Evolutionary conservation across 345 rosid genomes (phyloP).

Genomic region (Crucihimalaya himalaica): DNA sequence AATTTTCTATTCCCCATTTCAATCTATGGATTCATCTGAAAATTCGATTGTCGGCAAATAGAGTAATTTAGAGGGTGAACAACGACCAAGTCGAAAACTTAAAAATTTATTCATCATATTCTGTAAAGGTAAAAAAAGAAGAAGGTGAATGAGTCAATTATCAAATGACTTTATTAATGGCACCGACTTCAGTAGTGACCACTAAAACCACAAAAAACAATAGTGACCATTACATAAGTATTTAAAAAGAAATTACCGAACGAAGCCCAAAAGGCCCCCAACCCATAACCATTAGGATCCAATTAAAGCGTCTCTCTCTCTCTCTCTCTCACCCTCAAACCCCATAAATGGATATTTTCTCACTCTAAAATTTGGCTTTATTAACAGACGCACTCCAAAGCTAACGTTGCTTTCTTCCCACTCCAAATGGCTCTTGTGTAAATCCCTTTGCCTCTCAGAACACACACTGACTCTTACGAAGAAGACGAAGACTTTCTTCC

Average conservation of each 20-base stretch:
- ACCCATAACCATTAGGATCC: not conserved
- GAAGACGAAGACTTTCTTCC: not conserved
- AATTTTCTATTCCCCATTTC: no score
- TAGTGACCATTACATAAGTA: no score
- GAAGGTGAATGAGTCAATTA: not conserved
- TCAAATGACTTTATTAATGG: not conserved
- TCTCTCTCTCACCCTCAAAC: not conserved
- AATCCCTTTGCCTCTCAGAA: slow-evolving; percentile 10
- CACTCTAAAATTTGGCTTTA: slow-evolving; percentile 29
- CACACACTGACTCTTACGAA: slow-evolving; percentile 16
- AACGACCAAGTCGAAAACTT: not conserved
- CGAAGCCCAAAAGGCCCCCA: slow-evolving; percentile 42
- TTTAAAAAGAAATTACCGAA: not conserved
- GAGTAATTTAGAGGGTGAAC: not conserved
- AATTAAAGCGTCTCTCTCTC: not conserved
- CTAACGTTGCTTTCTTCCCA: slow-evolving; percentile 42
- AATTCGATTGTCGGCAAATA: no score
- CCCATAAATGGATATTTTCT: slow-evolving; percentile 10
- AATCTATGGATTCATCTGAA: no score
- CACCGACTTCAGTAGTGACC: not conserved
- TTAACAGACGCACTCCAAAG: slow-evolving; percentile 40
- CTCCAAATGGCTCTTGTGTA: slow-evolving; percentile 28
- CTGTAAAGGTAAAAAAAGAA: no score
- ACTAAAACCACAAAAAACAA: no score
- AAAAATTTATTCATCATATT: no score